phyloP scores from a whole-genome alignment of 129 eudicot species.

The Cynara cardunculus region DNA sequence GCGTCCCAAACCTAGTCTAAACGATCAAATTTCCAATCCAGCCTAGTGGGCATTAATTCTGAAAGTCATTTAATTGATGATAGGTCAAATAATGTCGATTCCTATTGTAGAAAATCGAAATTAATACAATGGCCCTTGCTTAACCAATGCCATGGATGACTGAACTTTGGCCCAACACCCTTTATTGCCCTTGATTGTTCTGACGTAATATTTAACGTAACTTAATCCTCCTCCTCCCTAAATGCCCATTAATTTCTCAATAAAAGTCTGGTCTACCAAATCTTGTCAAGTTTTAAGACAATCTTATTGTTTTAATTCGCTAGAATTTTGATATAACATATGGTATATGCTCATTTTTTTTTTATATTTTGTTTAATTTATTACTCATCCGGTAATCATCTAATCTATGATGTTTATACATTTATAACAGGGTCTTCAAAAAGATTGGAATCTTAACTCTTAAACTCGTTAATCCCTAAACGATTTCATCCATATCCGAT shows the following conservation, averaged over 20 bases:
- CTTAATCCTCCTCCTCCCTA: not conserved
- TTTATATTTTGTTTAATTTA: not conserved
- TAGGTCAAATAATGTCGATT: not conserved
- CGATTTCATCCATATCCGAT: too few relatives aligned
- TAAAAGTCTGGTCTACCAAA: not conserved
- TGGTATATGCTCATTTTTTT: not conserved
- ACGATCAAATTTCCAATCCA: not conserved
- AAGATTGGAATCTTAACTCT: not conserved
- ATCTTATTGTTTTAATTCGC: not conserved
- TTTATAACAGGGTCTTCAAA: not conserved
- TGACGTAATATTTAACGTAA: not conserved
- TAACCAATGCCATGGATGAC: not conserved
- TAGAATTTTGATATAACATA: not conserved
- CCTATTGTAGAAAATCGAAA: not conserved
- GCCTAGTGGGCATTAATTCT: not conserved
- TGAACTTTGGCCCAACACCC: not conserved
- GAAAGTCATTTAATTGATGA: not conserved
- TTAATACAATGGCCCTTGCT: not conserved
- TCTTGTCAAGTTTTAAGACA: too few relatives aligned
- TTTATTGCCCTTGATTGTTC: not conserved
- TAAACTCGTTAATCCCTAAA: too few relatives aligned
- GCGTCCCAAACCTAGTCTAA: not conserved
- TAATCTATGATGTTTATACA: not conserved
- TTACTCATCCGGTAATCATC: too few relatives aligned
- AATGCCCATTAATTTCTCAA: not conserved